Evolutionary conservation across 345 rosid species (phyloP), one percentile per base, ranked within the genome.

Genomic region (Lenwebbia sp.): DNA sequence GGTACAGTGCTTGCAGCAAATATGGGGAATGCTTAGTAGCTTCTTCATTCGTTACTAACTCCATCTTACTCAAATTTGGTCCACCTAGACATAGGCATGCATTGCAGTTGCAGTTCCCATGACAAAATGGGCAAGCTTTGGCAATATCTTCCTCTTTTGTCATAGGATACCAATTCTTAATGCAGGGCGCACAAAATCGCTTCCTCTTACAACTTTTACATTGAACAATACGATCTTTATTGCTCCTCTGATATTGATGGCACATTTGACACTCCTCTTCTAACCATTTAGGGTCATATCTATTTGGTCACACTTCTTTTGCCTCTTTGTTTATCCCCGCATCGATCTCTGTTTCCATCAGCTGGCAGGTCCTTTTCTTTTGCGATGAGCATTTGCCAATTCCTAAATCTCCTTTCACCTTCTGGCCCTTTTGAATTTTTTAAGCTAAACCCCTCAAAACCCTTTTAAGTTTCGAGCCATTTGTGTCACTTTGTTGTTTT

Each of bases 31-130:
- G 90, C 49, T 83, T 70, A 30, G 53, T 15, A 26, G 7, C 41
- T 84, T 89, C 88, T 7, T 75, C 85, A 54, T 74, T 10, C 78
- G 40, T 62, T 41, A n/a, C 76, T 7, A 52, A 52, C 54, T 40
- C 7, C 62, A 83, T 7, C 10, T 83, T 53, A 21, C 54, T 17
- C 55, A 83, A 76, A 37, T 88, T 70, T 44, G 83, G 82, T 17
- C 82, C 83, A 84, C 89, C 90, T 52, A 87, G 60, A 49, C 93
- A 93, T 89, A 94, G 86, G 88, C 97, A 94, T 22, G 92, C 81
- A 88, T 90, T 91, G 88, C 97, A 93, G 82, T 90, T 92, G 90
- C 96, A 93, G 70, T 84, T 92, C 54, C 85, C 83, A n/a, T 78
- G 87, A 83, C 96, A 91, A 85, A 90, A 84, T 0, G 95, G 93